Evolutionary conservation across 2,329 filamentous ascomycete species (phyloP).

Genomic region (Cercospora berteroae): DNA sequence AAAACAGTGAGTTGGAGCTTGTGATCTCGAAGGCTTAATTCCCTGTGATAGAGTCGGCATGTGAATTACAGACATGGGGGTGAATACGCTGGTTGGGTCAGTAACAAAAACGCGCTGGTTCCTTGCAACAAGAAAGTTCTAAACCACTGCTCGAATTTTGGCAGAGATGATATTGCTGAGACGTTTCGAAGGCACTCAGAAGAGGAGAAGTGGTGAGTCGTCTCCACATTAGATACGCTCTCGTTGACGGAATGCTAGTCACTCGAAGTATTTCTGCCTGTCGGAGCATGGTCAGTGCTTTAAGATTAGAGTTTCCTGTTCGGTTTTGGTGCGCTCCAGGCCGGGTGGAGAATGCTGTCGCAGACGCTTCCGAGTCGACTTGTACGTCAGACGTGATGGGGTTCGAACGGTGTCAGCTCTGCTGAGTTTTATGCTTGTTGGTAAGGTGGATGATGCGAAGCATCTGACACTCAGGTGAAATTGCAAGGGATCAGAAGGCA

Average conservation of each 20-base stretch:
- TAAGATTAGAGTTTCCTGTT: not conserved
- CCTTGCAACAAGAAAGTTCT: not conserved
- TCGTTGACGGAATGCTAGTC: not conserved
- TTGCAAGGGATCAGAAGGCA: not conserved
- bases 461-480: not conserved
- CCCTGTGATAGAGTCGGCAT: not conserved
- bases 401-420: not conserved
- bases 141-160: not conserved
- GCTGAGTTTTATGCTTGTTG: not conserved
- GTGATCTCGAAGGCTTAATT: not conserved
- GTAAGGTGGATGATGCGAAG: not conserved
- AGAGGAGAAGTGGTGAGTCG: not conserved
- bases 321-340: not conserved
- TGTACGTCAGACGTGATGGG: not conserved
- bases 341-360: not conserved
- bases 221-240: not conserved
- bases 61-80: rapidly evolving
- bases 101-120: not conserved
- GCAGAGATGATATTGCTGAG: not conserved
- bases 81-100: not conserved
- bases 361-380: not conserved
- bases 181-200: not conserved
- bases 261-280: not conserved
- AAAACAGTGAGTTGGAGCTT: not conserved
- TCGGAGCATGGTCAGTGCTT: not conserved